Base-by-base conservation (phyloP, 495 filamentous ascomycete genomes). In the Symbiotaphrina buchneri region DNA sequence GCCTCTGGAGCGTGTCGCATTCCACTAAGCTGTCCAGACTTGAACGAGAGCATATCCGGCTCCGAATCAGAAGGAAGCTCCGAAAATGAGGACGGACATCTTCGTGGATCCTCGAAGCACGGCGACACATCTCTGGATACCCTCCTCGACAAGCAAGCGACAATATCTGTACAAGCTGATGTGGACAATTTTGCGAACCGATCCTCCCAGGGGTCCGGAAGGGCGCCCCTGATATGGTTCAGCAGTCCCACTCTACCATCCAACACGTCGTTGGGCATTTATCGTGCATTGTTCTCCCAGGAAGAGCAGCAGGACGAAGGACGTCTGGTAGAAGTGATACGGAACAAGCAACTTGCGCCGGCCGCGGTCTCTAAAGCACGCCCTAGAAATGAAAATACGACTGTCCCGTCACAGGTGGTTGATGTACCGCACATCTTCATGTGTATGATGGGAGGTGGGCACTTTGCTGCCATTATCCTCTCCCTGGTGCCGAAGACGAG, bases 371-470 rank as follows among this genome's bases (percentile, higher is more conserved):
- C 47, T 6, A 27, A 66, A 65, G 27, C 51, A 64, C 5, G 59
- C 52, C 39, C 54, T 55, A 34, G 65, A 56, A 40, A 32, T 15
- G 5, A 19, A 10, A 17, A 11, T 23, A n/a, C 18, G 15, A 26
- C 13, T 23, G 19, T 20, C 5, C 15, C 4, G 8, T 20, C 33
- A 16, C 13, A n/a, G n/a, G n/a, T 15, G 5, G 10, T 18, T 5
- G 22, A 38, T 18, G 18, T 20, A 6, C 78, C 79, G 4, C 84
- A 93, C 41, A 66, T 91, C 17, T 93, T 97, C 43, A 65, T 95
- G 34, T 95, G 83, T 48, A 97, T 97, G 87, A 90, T 95, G 33
- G 87, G 87, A 5, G 87, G 87, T 39, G 87, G 87, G 1, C 87
- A 97, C 42, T 95, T 97, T 47, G 87, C 87, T 0, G 90, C 77